Conservation (phyloP, 257 asterid species). For the Solanum virginianum region DNA sequence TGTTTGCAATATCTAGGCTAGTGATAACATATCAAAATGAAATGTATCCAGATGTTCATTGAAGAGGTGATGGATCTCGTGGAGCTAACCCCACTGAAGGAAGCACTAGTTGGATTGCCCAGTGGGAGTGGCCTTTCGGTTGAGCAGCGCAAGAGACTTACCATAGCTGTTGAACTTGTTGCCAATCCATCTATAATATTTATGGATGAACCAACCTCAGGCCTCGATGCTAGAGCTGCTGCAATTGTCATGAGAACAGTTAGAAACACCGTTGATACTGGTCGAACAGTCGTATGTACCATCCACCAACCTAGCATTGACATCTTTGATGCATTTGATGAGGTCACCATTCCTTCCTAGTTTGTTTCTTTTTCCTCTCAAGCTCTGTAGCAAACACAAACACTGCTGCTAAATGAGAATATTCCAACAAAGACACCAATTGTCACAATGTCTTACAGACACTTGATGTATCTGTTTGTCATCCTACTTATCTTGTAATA, state of each 20-base stretch:
- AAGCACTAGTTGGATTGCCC: conserved; percentile 3
- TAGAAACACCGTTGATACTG: conserved; percentile 5
- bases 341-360: background rate
- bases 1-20: background rate
- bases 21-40: background rate
- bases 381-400: background rate
- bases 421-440: background rate
- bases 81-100: background rate
- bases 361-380: background rate
- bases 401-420: background rate
- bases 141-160: conserved; percentile 9
- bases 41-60: background rate
- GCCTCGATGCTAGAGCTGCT: conserved; percentile 13
- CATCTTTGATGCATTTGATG: conserved; percentile 15
- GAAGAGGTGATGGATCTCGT: conserved; percentile 2
- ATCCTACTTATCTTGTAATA: background rate
- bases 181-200: conserved; percentile 12
- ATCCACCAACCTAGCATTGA: conserved; percentile 13
- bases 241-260: conserved; percentile 10
- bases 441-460: background rate
- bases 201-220: conserved; percentile 12
- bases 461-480: background rate
- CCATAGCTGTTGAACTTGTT: conserved; percentile 16
- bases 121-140: background rate
- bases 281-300: conserved; percentile 9